Evolutionary conservation across 352 stramenopile species (phyloP).

Genomic region (Hyaloperonospora arabidopsidis): DNA sequence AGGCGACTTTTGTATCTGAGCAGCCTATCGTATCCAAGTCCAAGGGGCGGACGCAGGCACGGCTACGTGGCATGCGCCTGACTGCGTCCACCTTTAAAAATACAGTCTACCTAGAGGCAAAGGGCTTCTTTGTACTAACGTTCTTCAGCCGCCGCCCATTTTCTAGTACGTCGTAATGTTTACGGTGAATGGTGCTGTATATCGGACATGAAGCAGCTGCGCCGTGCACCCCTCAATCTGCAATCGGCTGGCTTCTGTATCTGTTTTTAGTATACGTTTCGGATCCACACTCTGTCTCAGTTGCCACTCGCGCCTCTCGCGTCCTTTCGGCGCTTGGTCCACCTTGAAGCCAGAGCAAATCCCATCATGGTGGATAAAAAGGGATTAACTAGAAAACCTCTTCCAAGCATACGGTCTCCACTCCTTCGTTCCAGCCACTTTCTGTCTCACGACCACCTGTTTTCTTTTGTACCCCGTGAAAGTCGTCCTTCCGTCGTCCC

Average conservation of each 20-base stretch:
- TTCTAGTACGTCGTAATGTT: neutral
- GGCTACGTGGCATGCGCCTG: too few species aligned
- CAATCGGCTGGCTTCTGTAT: slow-evolving; percentile 14
- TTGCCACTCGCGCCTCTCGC: slow-evolving; percentile 11
- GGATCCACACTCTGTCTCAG: slow-evolving; percentile 17
- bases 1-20: too few species aligned
- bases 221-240: slow-evolving; percentile 1
- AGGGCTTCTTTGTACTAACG: too few species aligned
- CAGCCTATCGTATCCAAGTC: too few species aligned
- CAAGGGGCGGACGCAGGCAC: too few species aligned
- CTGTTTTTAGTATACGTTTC: slow-evolving; percentile 14
- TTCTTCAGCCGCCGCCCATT: too few species aligned
- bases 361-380: slow-evolving; percentile 20
- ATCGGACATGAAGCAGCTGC: slow-evolving; percentile 9
- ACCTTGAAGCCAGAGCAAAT: slow-evolving; percentile 27
- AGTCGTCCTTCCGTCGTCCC: too few species aligned
- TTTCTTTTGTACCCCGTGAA: too few species aligned
- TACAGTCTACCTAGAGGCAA: too few species aligned
- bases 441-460: too few species aligned
- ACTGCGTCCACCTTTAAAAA: too few species aligned
- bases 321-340: slow-evolving; percentile 22
- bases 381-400: neutral
- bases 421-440: slow-evolving; percentile 3
- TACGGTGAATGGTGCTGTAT: neutral
- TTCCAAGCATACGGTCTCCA: slow-evolving; percentile 4